A percentile compares a stretch with the other conserved stretches of the same genome.
phyloP scores from a whole-genome alignment of 1,284 basidiomycete genomes.

The Boletus calvinii region DNA sequence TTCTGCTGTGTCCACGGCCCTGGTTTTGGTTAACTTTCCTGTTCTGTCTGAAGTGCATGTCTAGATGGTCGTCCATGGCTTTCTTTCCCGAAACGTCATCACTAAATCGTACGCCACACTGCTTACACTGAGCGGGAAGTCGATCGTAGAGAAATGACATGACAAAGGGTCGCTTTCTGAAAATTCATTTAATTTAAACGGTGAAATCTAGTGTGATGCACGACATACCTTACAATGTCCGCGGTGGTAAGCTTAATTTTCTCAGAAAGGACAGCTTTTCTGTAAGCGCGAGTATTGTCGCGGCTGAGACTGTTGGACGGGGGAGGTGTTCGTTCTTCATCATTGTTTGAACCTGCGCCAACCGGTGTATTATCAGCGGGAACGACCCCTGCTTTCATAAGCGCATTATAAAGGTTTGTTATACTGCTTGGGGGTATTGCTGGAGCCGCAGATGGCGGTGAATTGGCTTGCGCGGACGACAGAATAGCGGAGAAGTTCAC shows the following conservation, averaged over 20 bases:
- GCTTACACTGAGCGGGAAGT: constrained; percentile 85
- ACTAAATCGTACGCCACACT: constrained; percentile 89
- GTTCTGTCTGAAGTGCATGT: constrained; percentile 97
- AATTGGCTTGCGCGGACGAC: constrained; percentile 23
- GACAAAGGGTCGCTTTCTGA: constrained; percentile 64
- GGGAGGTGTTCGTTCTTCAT: constrained; percentile 40
- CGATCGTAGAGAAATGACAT: constrained; percentile 70
- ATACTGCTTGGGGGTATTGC: constrained; percentile 45
- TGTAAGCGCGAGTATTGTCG: constrained; percentile 65
- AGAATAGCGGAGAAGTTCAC: constrained; percentile 31
- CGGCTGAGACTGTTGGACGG: constrained; percentile 40
- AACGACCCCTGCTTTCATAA: constrained; percentile 75
- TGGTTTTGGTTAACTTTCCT: constrained; percentile 82
- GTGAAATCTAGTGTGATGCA: neutral
- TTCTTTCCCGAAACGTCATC: constrained; percentile 72
- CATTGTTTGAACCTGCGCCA: constrained; percentile 45
- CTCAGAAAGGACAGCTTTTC: constrained; percentile 67
- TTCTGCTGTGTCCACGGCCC: constrained; percentile 86
- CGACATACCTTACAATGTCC: constrained; percentile 71
- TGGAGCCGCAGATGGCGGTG: constrained; percentile 29
- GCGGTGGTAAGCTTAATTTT: constrained; percentile 67
- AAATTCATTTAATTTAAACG: constrained; percentile 11
- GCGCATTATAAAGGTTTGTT: constrained; percentile 58
- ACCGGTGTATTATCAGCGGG: constrained; percentile 52
- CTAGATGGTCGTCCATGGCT: constrained; percentile 85